Evolutionary conservation across 2,329 filamentous ascomycete genomes (phyloP).

Genomic region (Xylariales sp.): DNA sequence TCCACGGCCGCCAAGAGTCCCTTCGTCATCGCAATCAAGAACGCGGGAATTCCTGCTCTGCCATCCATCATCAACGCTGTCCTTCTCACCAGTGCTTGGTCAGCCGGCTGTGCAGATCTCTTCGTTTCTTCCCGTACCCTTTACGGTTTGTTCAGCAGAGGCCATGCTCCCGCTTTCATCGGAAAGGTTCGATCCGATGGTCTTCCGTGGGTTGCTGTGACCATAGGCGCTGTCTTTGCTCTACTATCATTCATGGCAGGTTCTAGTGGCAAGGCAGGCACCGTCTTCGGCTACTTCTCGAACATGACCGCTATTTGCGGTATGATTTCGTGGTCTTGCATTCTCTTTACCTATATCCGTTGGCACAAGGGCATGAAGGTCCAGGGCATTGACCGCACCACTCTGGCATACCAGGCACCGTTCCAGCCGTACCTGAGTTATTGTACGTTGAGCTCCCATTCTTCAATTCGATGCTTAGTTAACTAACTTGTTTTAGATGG

Average conservation of each 20-base stretch:
- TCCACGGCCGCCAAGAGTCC: conserved; percentile 2
- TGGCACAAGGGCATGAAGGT: conserved; percentile 17
- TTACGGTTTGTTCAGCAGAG: conserved; percentile 1
- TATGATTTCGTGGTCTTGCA: conserved; percentile 9
- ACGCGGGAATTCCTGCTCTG: background rate
- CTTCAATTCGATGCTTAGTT: background rate
- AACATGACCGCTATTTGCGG: conserved; percentile 10
- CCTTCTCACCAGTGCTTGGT: conserved; percentile 1
- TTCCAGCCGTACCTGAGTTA: conserved; percentile 8
- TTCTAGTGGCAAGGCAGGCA: background rate
- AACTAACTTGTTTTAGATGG: conserved; percentile 1
- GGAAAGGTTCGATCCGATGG: background rate
- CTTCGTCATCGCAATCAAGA: conserved; percentile 5
- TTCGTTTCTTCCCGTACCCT: conserved; percentile 4
- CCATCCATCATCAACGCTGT: conserved; percentile 6
- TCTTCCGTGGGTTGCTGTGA: background rate
- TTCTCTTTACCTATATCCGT: conserved; percentile 13
- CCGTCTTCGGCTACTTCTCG: conserved; percentile 4
- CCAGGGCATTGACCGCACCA: conserved; percentile 17
- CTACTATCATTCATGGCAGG: background rate
- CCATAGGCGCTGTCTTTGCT: background rate
- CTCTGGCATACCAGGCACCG: conserved; percentile 9
- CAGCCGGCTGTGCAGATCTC: conserved; percentile 1
- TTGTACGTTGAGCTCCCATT: background rate
- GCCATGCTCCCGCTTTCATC: conserved; percentile 2